Evolutionary conservation across 257 asterid genomes (phyloP).

Genomic region (Buddleja alternifolia): DNA sequence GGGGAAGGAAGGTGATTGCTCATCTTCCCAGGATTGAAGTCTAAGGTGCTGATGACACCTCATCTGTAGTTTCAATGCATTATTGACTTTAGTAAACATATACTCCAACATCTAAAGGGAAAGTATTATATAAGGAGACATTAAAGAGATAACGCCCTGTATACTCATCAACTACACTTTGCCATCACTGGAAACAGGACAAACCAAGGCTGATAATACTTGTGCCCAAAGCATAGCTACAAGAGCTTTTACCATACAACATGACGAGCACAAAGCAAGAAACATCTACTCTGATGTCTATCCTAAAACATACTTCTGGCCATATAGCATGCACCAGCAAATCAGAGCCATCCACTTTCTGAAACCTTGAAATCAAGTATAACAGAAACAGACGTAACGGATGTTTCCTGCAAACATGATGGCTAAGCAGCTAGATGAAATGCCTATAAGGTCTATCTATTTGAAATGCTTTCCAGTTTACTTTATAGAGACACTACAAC

Average conservation of each 20-base stretch:
- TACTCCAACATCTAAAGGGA: neutral
- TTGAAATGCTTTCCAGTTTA: neutral
- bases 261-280: neutral
- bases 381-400: neutral
- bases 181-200: conserved; percentile 15
- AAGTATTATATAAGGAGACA: neutral
- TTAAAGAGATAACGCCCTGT: neutral
- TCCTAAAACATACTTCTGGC: neutral
- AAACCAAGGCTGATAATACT: neutral
- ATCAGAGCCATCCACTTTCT: conserved; percentile 15
- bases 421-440: conserved; percentile 17
- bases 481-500: neutral
- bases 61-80: neutral
- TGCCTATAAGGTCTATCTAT: neutral
- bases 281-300: neutral
- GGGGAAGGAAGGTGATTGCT: neutral
- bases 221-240: conserved; percentile 8
- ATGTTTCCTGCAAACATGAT: neutral
- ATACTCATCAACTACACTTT: conserved; percentile 8
- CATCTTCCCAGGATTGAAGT: conserved; percentile 10
- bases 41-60: neutral
- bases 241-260: neutral
- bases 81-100: conserved; percentile 11
- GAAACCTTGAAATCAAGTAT: neutral
- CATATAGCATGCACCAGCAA: conserved; percentile 11